Evolutionary conservation across 306 rosid species (phyloP).

Genomic region (Trifolium fragiferum): DNA sequence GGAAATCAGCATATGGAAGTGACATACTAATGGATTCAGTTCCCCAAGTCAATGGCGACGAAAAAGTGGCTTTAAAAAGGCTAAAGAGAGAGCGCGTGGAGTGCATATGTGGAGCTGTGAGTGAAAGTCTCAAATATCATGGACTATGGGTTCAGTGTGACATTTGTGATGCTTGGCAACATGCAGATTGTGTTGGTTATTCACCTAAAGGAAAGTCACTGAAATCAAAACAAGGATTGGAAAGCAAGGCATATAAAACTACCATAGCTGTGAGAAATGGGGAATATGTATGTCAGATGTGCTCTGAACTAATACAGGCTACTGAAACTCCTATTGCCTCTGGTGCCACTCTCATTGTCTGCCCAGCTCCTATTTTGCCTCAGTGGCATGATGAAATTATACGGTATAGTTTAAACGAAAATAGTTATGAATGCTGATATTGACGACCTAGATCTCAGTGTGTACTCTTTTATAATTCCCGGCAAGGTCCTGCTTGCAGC

Average conservation of each 20-base stretch:
- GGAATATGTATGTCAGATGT: conserved; percentile 75
- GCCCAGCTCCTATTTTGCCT: conserved; percentile 91
- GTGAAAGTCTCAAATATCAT: conserved; percentile 68
- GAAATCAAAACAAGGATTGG: conserved; percentile 59
- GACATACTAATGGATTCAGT: conserved; percentile 46
- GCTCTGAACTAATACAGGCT: conserved; percentile 82
- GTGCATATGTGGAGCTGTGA: conserved; percentile 90
- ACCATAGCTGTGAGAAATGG: conserved; percentile 69
- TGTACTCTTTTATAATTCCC: background rate
- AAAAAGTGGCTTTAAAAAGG: conserved; percentile 61
- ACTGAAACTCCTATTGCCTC: conserved; percentile 81
- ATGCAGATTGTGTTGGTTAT: conserved; percentile 94
- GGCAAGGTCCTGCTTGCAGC: conserved; percentile 8
- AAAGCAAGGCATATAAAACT: conserved; percentile 56
- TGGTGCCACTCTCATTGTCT: conserved; percentile 93
- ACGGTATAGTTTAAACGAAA: conserved; percentile 57
- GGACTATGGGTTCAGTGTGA: conserved; percentile 99
- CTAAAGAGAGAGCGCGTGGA: conserved; percentile 86
- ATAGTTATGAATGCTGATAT: conserved; percentile 1
- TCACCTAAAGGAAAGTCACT: conserved; percentile 65
- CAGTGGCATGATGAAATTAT: conserved; percentile 92
- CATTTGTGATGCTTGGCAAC: conserved; percentile 97
- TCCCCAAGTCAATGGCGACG: conserved; percentile 42
- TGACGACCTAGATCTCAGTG: background rate
- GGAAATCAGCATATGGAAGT: conserved; percentile 59